Conservation (phyloP, 2,329 filamentous ascomycete genomes). For the Penicillium capsulatum region DNA sequence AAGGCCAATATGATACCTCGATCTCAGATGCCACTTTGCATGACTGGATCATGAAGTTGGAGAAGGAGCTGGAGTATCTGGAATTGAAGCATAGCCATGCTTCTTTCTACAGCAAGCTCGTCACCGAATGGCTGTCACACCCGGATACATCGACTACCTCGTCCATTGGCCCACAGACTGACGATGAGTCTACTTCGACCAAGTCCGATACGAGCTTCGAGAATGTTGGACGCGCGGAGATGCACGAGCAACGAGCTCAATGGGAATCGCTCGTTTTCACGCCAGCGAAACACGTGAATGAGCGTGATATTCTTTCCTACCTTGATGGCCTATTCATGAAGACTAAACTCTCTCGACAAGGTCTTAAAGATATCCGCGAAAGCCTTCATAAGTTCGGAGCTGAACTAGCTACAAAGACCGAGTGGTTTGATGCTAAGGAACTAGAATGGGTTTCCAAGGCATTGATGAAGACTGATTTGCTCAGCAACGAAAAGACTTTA, state of each 20-base stretch:
- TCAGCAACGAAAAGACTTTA: constrained; percentile 50
- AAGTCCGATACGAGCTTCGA: constrained; percentile 42
- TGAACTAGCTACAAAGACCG: constrained; percentile 22
- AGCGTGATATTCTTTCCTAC: constrained; percentile 46
- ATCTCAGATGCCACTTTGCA: constrained; percentile 46
- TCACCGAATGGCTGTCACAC: constrained; percentile 52
- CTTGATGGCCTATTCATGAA: constrained; percentile 50
- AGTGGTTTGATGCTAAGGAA: constrained; percentile 41
- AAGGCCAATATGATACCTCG: constrained; percentile 52
- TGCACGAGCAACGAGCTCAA: constrained; percentile 49
- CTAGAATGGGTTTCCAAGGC: constrained; percentile 48
- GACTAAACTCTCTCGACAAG: constrained; percentile 39
- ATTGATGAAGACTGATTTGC: constrained; percentile 48
- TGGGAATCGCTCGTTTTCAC: constrained; percentile 58
- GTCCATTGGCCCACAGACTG: background rate
- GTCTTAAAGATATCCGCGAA: constrained; percentile 43
- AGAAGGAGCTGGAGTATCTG: constrained; percentile 47
- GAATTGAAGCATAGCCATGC: constrained; percentile 55
- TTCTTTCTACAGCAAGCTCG: constrained; percentile 52
- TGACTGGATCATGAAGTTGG: constrained; percentile 48
- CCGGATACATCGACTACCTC: constrained; percentile 25
- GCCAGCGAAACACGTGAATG: constrained; percentile 43
- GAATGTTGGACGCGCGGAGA: constrained; percentile 50
- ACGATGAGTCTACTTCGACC: constrained; percentile 16
- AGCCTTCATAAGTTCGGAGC: constrained; percentile 38